These are phyloP conservation scores for Plasmodium knowlesi DNA, from an alignment of 169 alveolate genomes.

Conservation along the genomic window DNA sequence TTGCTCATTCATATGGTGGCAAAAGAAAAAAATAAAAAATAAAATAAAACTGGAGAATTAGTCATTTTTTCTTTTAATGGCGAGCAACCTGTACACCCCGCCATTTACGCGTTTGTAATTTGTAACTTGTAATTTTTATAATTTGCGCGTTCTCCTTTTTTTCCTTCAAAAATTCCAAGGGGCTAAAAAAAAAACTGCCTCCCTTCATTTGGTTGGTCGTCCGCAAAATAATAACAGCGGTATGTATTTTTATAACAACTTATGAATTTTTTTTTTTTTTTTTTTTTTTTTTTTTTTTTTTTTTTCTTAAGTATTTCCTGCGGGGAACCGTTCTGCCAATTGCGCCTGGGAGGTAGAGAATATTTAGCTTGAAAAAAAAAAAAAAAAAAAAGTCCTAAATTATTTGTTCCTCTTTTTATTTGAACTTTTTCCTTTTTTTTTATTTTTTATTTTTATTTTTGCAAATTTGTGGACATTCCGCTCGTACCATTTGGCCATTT, in stretches of 20 bases:
- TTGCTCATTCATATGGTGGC: background rate
- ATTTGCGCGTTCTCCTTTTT: background rate
- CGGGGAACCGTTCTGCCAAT: background rate
- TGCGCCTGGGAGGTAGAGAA: background rate
- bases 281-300: background rate
- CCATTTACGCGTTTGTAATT: background rate
- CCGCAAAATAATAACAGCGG: background rate
- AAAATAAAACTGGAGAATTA: background rate
- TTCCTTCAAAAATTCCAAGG: background rate
- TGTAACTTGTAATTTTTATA: too few relatives aligned
- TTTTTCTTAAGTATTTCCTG: background rate
- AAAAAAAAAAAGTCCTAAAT: background rate
- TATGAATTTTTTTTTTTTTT: background rate
- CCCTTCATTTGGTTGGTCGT: background rate
- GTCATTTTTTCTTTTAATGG: background rate
- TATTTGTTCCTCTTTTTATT: background rate
- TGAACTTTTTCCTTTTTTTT: background rate
- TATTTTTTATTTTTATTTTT: background rate
- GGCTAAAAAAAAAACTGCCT: conserved; percentile 5
- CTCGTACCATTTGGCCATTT: background rate
- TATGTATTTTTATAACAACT: background rate
- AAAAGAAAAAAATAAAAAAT: background rate
- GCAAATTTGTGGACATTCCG: background rate
- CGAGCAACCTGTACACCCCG: background rate
- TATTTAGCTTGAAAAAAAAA: background rate